phyloP scores from a whole-genome alignment of 768 basidiomycete genomes.

The Dictyophora rubrovolvata region DNA sequence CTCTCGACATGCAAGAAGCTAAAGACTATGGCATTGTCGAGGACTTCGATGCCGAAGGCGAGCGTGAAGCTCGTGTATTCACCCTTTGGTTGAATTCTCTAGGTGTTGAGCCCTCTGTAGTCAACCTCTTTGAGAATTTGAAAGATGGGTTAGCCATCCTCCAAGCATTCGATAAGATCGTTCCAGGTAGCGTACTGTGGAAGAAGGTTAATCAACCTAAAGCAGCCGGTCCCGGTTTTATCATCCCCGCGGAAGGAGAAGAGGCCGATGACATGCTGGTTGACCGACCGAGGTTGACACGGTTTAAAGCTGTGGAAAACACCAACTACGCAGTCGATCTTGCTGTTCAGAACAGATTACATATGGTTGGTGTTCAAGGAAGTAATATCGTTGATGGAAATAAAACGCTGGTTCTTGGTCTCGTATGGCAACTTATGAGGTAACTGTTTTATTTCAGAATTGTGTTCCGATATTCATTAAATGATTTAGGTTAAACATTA shows the following conservation, averaged over 20 bases:
- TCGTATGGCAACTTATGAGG: constrained; percentile 98
- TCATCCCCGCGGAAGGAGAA: constrained; percentile 51
- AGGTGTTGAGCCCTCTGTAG: constrained; percentile 91
- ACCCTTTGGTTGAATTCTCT: constrained; percentile 97
- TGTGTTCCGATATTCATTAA: background rate
- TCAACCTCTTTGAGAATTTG: constrained; percentile 93
- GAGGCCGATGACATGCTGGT: constrained; percentile 70
- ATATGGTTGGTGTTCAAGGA: constrained; percentile 94
- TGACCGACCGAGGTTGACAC: constrained; percentile 75
- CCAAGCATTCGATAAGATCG: constrained; percentile 93
- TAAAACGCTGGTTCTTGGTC: constrained; percentile 86
- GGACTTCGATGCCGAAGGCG: constrained; percentile 98
- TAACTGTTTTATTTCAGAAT: constrained; percentile 23
- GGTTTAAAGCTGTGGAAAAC: constrained; percentile 98
- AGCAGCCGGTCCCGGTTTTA: constrained; percentile 40
- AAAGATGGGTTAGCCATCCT: constrained; percentile 86
- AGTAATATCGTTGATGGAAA: constrained; percentile 94
- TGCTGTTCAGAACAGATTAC: constrained; percentile 87
- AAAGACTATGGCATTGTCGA: constrained; percentile 85
- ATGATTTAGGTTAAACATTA: constrained; percentile 63
- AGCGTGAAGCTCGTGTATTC: constrained; percentile 95
- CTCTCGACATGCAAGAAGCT: constrained; percentile 87
- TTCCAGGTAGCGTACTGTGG: constrained; percentile 90
- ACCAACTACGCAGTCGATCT: constrained; percentile 95
- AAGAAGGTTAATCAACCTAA: constrained; percentile 92